These are phyloP conservation scores for Geranium incanum DNA, from an alignment of 441 rosid genomes.

Conservation along the genomic window DNA sequence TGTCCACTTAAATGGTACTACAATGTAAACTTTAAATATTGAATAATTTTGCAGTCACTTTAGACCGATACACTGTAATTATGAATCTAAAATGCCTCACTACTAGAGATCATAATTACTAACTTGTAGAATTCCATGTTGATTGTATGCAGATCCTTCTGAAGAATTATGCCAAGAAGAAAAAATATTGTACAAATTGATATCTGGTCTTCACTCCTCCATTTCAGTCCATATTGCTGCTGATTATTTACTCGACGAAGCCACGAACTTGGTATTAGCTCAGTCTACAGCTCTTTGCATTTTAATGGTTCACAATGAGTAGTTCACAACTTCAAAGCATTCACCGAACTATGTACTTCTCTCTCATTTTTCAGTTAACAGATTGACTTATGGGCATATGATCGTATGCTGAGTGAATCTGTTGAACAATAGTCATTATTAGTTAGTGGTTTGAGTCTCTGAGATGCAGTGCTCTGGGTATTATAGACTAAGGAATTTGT, in stretches of 20 bases:
- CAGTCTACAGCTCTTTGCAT: neutral
- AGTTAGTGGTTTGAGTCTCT: too few species aligned
- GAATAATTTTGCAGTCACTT: neutral
- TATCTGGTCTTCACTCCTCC: slow-evolving; percentile 89
- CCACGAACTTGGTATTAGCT: slow-evolving; percentile 46
- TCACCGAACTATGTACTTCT: neutral
- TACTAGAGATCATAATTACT: neutral
- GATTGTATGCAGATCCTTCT: slow-evolving; percentile 49
- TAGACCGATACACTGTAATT: neutral
- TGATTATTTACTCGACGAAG: slow-evolving; percentile 73
- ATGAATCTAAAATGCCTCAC: neutral
- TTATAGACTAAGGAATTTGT: neutral
- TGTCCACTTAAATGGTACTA: neutral
- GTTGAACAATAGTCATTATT: too few species aligned
- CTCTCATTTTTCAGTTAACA: neutral
- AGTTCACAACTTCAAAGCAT: neutral
- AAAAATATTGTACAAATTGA: slow-evolving; percentile 63
- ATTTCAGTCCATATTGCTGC: slow-evolving; percentile 75
- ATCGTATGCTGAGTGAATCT: too few species aligned
- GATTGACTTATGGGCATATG: neutral
- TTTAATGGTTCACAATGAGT: neutral
- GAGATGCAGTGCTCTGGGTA: neutral
- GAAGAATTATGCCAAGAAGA: slow-evolving; percentile 71
- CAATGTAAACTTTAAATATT: too few species aligned
- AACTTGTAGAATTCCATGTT: neutral